A percentile compares a stretch with the other conserved stretches of the same genome.
phyloP scores from a whole-genome alignment of 2,329 filamentous ascomycete genomes.

The Penicillium sp. region DNA sequence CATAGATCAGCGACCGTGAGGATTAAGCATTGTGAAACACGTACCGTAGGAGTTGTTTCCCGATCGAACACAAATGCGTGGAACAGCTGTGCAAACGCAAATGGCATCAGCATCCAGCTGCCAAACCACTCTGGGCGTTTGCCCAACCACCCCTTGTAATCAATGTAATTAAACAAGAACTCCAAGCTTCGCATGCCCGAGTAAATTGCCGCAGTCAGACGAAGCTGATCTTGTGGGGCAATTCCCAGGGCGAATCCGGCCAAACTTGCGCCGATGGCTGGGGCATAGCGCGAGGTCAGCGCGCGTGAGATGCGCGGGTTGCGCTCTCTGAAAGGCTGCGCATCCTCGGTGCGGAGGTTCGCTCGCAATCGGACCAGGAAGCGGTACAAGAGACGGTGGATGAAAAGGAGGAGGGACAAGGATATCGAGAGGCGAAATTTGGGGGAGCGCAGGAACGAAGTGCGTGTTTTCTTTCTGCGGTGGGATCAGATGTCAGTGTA shows the following conservation, averaged over 20 bases:
- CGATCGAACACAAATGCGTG: constrained; percentile 76
- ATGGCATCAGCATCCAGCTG: constrained; percentile 77
- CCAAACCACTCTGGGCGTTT: constrained; percentile 81
- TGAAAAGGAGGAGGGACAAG: constrained; percentile 79
- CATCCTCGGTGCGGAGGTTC: constrained; percentile 77
- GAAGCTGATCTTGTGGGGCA: constrained; percentile 69
- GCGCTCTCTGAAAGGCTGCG: constrained; percentile 75
- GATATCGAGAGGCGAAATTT: constrained; percentile 79
- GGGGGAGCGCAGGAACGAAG: constrained; percentile 56
- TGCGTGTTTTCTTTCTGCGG: constrained; percentile 38
- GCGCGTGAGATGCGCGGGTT: constrained; percentile 76
- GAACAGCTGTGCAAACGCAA: constrained; percentile 74
- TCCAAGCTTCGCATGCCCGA: constrained; percentile 79
- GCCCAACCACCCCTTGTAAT: constrained; percentile 69
- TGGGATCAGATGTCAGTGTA: neutral
- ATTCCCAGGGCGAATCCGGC: constrained; percentile 82
- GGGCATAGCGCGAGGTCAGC: constrained; percentile 80
- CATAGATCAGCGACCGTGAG: constrained; percentile 5
- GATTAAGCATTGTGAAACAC: constrained; percentile 17
- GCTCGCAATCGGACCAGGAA: constrained; percentile 80
- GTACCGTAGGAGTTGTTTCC: constrained; percentile 68
- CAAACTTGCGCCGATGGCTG: constrained; percentile 85
- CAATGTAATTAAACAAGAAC: constrained; percentile 80
- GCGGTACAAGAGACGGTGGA: constrained; percentile 86
- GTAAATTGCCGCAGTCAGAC: constrained; percentile 81